Conservation (phyloP, 305 asterid genomes). For the Fraxinus floribunda region DNA sequence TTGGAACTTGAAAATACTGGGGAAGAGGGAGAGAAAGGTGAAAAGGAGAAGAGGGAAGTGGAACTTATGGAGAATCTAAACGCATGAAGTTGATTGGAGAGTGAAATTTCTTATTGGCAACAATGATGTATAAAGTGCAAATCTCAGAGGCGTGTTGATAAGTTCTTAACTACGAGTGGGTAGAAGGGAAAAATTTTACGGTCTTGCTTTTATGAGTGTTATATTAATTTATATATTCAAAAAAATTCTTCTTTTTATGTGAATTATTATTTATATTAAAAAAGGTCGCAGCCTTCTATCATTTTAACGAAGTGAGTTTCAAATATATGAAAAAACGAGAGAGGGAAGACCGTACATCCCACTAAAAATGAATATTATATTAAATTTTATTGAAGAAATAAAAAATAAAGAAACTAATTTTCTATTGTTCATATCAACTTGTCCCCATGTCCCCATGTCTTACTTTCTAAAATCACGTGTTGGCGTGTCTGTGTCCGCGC, state of each 20-base stretch:
- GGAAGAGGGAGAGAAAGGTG: background rate
- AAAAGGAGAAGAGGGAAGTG: background rate
- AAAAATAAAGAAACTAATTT: background rate
- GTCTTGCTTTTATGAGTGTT: background rate
- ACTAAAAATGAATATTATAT: background rate
- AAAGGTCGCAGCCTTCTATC: background rate
- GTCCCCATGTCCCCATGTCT: background rate
- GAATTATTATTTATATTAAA: background rate
- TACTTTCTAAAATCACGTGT: background rate
- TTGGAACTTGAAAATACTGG: background rate
- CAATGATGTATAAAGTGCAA: background rate
- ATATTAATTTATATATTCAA: background rate
- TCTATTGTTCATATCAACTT: background rate
- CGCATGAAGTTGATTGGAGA: background rate
- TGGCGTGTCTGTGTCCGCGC: background rate
- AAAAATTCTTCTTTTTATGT: background rate
- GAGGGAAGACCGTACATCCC: background rate
- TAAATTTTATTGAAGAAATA: background rate
- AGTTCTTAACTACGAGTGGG: background rate
- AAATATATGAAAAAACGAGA: background rate
- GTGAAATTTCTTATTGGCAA: background rate
- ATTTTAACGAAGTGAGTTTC: background rate
- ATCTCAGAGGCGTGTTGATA: background rate
- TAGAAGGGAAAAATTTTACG: background rate
- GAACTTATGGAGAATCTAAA: background rate